These are phyloP conservation scores for Tolypocladium tropicale DNA, from an alignment of 2,329 filamentous ascomycete genomes.

Conservation along the genomic window DNA sequence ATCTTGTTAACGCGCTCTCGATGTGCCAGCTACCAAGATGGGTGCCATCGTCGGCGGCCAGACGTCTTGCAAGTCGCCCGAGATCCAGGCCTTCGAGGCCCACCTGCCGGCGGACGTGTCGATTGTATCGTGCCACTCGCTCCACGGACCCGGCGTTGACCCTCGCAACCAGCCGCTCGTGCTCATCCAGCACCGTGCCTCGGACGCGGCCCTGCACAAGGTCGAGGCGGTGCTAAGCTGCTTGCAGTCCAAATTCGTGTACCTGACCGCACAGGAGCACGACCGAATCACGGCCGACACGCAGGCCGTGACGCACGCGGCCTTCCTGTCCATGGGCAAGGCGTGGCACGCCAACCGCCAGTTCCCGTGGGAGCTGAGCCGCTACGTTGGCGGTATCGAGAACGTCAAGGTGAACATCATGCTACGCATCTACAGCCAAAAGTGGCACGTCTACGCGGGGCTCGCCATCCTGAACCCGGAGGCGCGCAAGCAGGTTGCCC, in stretches of 20 bases:
- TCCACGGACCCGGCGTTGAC: slow-evolving; percentile 88
- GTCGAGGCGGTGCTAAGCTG: slow-evolving; percentile 76
- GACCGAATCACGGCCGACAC: slow-evolving; percentile 98
- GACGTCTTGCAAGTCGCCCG: slow-evolving; percentile 95
- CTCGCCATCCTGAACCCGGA: slow-evolving; percentile 94
- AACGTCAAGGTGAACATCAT: slow-evolving; percentile 99
- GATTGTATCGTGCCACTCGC: slow-evolving; percentile 91
- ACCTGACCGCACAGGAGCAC: slow-evolving; percentile 78
- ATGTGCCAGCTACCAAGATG: slow-evolving; percentile 70
- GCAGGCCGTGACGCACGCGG: slow-evolving; percentile 94
- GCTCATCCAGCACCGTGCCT: slow-evolving; percentile 85
- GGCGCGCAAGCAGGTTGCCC: slow-evolving; percentile 82
- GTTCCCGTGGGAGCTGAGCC: slow-evolving; percentile 94
- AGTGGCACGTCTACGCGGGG: slow-evolving; percentile 98
- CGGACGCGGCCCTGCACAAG: slow-evolving; percentile 62
- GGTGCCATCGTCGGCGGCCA: slow-evolving; percentile 94
- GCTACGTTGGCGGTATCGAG: slow-evolving; percentile 94
- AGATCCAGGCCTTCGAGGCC: slow-evolving; percentile 86
- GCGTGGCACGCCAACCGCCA: slow-evolving; percentile 93
- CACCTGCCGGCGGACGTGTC: slow-evolving; percentile 81
- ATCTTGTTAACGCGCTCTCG: slow-evolving; percentile 1
- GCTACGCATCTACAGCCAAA: slow-evolving; percentile 93
- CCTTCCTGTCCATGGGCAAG: slow-evolving; percentile 94
- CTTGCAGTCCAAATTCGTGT: slow-evolving; percentile 75
- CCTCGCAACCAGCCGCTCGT: slow-evolving; percentile 84